Conservation (phyloP, 257 asterid genomes). For the Solanum bulbocastanum region DNA sequence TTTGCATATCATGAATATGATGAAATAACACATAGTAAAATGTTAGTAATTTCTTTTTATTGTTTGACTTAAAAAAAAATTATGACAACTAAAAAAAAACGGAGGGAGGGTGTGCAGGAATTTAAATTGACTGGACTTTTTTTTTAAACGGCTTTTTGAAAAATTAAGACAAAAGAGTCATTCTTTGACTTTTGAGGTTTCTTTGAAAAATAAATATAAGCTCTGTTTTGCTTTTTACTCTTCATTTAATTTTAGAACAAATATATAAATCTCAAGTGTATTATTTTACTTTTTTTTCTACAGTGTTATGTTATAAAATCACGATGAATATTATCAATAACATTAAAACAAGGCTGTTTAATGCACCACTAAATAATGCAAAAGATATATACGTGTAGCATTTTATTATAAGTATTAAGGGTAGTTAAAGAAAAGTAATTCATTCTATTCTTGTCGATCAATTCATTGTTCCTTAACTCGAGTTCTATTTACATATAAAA, state of each 20-base stretch:
- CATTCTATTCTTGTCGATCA: background rate
- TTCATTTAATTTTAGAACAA: background rate
- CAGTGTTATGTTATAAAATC: background rate
- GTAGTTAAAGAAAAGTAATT: background rate
- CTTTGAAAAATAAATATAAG: background rate
- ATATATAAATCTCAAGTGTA: background rate
- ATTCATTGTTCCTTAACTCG: background rate
- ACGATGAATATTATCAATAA: background rate
- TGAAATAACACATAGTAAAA: no score
- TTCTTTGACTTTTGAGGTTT: background rate
- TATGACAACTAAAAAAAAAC: no score
- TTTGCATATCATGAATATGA: no score
- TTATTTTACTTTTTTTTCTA: background rate
- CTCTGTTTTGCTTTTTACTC: background rate
- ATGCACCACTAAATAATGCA: background rate
- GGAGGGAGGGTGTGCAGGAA: background rate
- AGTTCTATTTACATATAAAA: background rate
- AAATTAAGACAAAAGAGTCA: background rate
- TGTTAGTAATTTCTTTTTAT: no score
- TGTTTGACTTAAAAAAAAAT: no score
- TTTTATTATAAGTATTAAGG: background rate
- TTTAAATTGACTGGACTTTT: background rate
- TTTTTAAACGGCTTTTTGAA: background rate
- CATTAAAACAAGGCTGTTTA: background rate
- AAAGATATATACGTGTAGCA: background rate